phyloP scores from a whole-genome alignment of 73 alveolate genomes.

The Halteria grandinella region DNA sequence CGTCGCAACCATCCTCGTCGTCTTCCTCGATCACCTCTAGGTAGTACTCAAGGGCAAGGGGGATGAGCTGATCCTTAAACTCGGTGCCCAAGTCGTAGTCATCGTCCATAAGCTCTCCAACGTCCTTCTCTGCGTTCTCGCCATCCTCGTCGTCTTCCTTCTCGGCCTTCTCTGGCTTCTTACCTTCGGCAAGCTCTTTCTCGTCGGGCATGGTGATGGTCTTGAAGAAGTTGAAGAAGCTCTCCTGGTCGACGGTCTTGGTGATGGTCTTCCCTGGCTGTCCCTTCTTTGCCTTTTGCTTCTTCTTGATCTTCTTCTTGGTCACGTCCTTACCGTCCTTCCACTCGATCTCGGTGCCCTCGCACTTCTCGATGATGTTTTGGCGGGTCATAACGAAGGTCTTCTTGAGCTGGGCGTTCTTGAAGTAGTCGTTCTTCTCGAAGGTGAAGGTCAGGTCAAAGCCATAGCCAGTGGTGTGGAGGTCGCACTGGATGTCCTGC shows the following conservation, averaged over 20 bases:
- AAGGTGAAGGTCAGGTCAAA: conserved; percentile 85
- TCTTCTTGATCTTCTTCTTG: conserved; percentile 91
- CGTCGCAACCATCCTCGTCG: conserved; percentile 72
- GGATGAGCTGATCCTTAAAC: conserved; percentile 89
- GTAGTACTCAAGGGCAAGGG: conserved; percentile 93
- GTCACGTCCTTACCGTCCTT: conserved; percentile 92
- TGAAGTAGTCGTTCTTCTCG: conserved; percentile 90
- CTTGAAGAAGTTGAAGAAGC: conserved; percentile 92
- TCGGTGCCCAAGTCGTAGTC: conserved; percentile 92
- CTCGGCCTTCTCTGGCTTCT: conserved; percentile 63
- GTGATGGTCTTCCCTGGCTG: conserved; percentile 62
- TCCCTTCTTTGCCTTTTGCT: conserved; percentile 92
- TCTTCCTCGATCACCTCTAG: conserved; percentile 80
- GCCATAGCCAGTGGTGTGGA: conserved; percentile 75
- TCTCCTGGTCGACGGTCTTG: conserved; percentile 76
- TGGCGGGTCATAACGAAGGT: conserved; percentile 79
- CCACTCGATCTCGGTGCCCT: conserved; percentile 93
- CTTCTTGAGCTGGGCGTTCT: conserved; percentile 81
- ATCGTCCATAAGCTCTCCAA: conserved; percentile 74
- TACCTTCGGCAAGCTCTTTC: conserved; percentile 62
- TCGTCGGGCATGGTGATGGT: conserved; percentile 82
- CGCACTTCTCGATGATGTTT: conserved; percentile 81
- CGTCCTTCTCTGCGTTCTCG: conserved; percentile 88
- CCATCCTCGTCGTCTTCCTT: conserved; percentile 87
- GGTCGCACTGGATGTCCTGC: conserved; percentile 69